Conservation (phyloP, 108 stramenopile genomes). For the Mediolabrus comicus region DNA sequence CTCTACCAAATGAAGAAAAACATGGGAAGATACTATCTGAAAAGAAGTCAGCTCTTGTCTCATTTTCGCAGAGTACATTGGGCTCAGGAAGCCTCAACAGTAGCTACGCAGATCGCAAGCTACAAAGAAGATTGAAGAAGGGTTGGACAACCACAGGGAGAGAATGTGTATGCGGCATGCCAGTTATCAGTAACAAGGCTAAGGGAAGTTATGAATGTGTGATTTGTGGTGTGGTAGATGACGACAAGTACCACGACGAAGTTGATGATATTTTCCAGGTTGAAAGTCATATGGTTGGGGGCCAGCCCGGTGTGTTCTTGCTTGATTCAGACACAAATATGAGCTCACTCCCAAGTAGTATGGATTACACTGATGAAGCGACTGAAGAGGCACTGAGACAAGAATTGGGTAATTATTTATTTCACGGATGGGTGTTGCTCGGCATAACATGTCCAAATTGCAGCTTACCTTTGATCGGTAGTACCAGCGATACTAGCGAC, state of each 20-base stretch:
- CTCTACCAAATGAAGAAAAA: not conserved
- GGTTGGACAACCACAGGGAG: not conserved
- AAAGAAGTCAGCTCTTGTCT: not conserved
- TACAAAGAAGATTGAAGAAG: not conserved
- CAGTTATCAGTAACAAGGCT: not conserved
- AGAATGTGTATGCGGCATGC: conserved; percentile 8
- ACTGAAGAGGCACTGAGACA: not conserved
- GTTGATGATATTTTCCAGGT: not conserved
- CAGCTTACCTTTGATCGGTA: conserved; percentile 5
- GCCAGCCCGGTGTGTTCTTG: not conserved
- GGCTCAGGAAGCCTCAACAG: not conserved
- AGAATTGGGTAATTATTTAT: not conserved
- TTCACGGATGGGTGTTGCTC: not conserved
- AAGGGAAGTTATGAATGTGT: conserved; percentile 10
- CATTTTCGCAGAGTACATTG: not conserved
- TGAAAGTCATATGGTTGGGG: not conserved
- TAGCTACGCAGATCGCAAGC: conserved; percentile 1
- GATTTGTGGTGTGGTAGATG: not conserved
- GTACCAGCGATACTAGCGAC: not conserved
- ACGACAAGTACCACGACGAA: conserved; percentile 1
- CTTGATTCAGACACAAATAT: not conserved
- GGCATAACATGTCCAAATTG: not conserved
- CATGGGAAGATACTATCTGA: not conserved
- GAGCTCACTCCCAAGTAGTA: not conserved
- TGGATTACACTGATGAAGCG: not conserved